phyloP scores from a whole-genome alignment of 495 filamentous ascomycete genomes.

The Cryomyces minteri region DNA sequence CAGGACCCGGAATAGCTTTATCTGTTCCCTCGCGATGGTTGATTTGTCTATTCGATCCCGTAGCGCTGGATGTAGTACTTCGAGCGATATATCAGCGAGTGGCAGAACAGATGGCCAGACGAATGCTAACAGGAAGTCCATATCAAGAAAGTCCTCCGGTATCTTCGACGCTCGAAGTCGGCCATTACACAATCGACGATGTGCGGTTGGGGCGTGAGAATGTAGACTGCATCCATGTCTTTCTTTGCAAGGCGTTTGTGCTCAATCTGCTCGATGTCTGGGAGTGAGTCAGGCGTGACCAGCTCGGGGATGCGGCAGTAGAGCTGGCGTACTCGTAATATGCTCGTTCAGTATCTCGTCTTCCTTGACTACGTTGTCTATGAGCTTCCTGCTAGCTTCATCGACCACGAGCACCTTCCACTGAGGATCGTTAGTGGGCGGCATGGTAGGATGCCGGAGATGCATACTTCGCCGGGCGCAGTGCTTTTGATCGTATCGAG shows the following conservation, averaged over 20 bases:
- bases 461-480: slow-evolving; percentile 37
- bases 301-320: slow-evolving; percentile 2
- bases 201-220: slow-evolving; percentile 67
- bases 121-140: slow-evolving; percentile 57
- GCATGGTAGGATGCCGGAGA: not conserved
- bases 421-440: slow-evolving; percentile 23
- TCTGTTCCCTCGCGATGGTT: slow-evolving; percentile 45
- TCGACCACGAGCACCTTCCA: slow-evolving; percentile 95
- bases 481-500: slow-evolving; percentile 38
- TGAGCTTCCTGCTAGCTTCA: slow-evolving; percentile 53
- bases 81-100: not conserved
- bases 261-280: slow-evolving; percentile 87
- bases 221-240: slow-evolving; percentile 84
- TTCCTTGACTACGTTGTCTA: slow-evolving; percentile 77
- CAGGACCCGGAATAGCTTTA: slow-evolving; percentile 53
- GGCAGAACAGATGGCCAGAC: not conserved
- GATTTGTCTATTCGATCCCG: slow-evolving; percentile 38
- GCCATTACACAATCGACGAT: slow-evolving; percentile 87
- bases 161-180: slow-evolving; percentile 69
- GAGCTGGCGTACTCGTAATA: slow-evolving; percentile 58
- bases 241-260: slow-evolving; percentile 58
- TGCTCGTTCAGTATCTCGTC: slow-evolving; percentile 92
- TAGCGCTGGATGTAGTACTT: slow-evolving; percentile 35
- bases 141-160: slow-evolving; percentile 54
- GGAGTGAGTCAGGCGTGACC: slow-evolving; percentile 15